Evolutionary conservation across 139 green algal species (phyloP), one percentile per base, ranked within the genome.

Genomic region (Micractinium sp.): DNA sequence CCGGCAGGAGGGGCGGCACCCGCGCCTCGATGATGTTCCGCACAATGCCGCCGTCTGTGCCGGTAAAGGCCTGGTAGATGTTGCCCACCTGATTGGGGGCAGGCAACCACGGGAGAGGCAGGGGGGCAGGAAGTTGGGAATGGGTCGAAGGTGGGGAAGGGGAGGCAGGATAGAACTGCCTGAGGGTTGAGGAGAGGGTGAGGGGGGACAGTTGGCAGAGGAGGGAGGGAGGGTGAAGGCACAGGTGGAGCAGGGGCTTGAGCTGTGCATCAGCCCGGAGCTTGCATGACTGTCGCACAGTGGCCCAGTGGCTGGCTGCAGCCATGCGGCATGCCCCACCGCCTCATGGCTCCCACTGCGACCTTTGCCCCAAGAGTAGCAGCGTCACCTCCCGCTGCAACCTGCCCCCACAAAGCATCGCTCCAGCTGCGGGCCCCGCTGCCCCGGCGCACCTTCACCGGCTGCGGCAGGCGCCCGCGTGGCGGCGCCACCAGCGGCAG

Each of bases 11-110:
- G 31, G 83, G 67, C 27, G 83, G 83, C 66, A 79, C 66, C 38
- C 31, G 53, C 35, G 89, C n/a, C 71, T 94, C 85, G 74, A 95
- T 95, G 74, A 95, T 90, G 87, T 95, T 95, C 23, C 91, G 36
- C 61, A 93, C 92, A 20, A 22, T 80, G 74, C 74, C 74, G n/a
- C 67, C 56, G 66, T 79, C 67, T 15, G 29, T 77, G 86, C 36
- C 82, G 33, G 12, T 85, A 81, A 94, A 95, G 31, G 67, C 81
- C 75, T 94, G 90, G 35, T 90, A 93, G 36, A 95, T 89, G 56
- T 88, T 75, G 60, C 93, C 93, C 9, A 93, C 79, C 39, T 80
- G 81, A 33, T 27, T 53, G 69, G 22, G 22, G 19, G 13, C 38
- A 35, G 53, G n/a, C 1, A 66, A 66, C 14, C 22, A 14, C 0